Evolutionary conservation across 192 early-diverging fungal species (phyloP).

Genomic region (Backusella morwellensis): DNA sequence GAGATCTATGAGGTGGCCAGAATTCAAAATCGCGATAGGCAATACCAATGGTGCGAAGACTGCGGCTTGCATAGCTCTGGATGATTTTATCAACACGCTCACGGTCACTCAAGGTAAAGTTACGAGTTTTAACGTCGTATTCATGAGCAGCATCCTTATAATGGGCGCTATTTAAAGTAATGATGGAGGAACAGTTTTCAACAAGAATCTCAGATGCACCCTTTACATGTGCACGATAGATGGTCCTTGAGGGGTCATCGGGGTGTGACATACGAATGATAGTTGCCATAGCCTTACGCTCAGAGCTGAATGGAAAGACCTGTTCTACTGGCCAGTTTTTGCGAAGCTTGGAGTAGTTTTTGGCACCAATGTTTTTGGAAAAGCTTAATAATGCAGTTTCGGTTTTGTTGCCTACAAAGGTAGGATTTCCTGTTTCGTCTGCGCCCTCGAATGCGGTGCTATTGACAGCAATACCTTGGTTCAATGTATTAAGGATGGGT

Average conservation of each 20-base stretch:
- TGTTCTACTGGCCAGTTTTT: conserved; percentile 60
- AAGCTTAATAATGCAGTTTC: conserved; percentile 90
- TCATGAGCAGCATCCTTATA: conserved; percentile 28
- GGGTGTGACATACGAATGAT: conserved; percentile 61
- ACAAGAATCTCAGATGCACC: conserved; percentile 92
- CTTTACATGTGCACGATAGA: conserved; percentile 85
- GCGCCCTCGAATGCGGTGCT: conserved; percentile 71
- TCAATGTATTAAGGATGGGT: conserved; percentile 47
- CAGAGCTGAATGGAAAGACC: conserved; percentile 88
- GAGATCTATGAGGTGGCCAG: conserved; percentile 42
- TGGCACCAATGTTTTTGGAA: conserved; percentile 61
- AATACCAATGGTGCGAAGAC: conserved; percentile 88
- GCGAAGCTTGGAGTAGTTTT: conserved; percentile 63
- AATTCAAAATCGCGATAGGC: conserved; percentile 82
- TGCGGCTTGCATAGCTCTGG: conserved; percentile 69
- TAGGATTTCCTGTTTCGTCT: conserved; percentile 46
- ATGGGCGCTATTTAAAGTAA: conserved; percentile 31
- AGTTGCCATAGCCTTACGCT: conserved; percentile 92
- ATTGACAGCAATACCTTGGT: conserved; percentile 79
- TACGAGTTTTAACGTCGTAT: conserved; percentile 30
- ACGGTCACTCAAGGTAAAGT: conserved; percentile 32
- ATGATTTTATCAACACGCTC: conserved; percentile 53
- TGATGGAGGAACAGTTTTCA: conserved; percentile 55
- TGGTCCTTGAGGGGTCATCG: conserved; percentile 30
- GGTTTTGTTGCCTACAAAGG: conserved; percentile 90